phyloP scores from a whole-genome alignment of 768 basidiomycete genomes.

The Stropharia rugosoannulata region DNA sequence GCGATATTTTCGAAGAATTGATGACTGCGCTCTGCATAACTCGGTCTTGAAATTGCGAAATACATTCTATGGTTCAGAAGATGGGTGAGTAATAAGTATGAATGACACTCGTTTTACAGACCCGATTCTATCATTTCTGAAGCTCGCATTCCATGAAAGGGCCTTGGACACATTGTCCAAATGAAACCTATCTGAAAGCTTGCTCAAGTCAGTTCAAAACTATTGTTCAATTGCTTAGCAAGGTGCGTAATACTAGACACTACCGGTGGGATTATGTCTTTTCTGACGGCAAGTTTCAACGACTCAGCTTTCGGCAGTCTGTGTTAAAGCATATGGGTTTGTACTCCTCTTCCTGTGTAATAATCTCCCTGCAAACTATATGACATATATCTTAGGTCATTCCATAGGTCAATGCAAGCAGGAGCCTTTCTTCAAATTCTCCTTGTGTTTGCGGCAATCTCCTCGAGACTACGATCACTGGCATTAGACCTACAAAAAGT shows the following conservation, averaged over 20 bases:
- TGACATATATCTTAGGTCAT: conserved; percentile 41
- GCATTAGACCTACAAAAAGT: conserved; percentile 40
- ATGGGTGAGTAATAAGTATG: conserved; percentile 37
- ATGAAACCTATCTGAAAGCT: conserved; percentile 16
- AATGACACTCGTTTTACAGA: background rate
- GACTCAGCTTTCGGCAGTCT: conserved; percentile 22
- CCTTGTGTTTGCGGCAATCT: conserved; percentile 59
- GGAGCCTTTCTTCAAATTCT: conserved; percentile 73
- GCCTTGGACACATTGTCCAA: conserved; percentile 65
- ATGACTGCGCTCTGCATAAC: conserved; percentile 27
- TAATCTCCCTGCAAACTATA: background rate
- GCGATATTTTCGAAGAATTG: conserved; percentile 43
- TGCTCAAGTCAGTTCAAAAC: conserved; percentile 6
- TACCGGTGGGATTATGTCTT: background rate
- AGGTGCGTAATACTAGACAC: conserved; percentile 27
- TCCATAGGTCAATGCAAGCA: conserved; percentile 63
- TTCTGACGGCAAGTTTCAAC: background rate
- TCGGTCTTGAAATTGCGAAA: conserved; percentile 39
- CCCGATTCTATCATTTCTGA: background rate
- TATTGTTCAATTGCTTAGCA: conserved; percentile 25
- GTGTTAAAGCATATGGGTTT: conserved; percentile 53
- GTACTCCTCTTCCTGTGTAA: conserved; percentile 21
- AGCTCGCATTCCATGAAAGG: conserved; percentile 56
- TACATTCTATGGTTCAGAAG: conserved; percentile 48
- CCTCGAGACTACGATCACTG: conserved; percentile 53